Evolutionary conservation across 345 rosid genomes (phyloP).

Genomic region (Chamaenerion angustifolium): DNA sequence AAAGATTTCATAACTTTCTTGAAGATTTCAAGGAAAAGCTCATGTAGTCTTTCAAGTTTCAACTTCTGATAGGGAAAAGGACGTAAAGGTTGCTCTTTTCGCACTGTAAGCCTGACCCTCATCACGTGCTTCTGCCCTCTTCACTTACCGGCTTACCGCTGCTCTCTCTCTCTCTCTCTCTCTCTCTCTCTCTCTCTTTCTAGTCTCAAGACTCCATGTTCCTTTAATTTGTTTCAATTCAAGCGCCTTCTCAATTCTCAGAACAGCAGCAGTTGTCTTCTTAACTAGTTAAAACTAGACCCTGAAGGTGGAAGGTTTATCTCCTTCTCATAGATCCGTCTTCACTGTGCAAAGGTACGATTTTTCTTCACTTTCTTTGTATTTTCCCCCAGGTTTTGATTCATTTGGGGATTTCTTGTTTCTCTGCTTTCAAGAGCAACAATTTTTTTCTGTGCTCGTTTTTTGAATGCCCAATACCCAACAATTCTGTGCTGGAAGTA

Average conservation of each 20-base stretch:
- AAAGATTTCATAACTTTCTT: too few species aligned
- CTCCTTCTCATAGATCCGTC: constrained; percentile 26
- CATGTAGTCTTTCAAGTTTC: constrained; percentile 7
- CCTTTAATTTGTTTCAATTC: constrained; percentile 7
- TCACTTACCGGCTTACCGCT: constrained; percentile 6
- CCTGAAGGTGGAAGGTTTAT: background rate
- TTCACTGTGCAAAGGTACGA: constrained; percentile 20
- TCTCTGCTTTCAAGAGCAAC: too few species aligned
- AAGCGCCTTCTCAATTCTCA: constrained; percentile 4
- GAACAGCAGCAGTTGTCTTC: too few species aligned
- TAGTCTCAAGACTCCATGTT: background rate
- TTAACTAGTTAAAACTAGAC: too few species aligned
- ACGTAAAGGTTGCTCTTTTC: background rate
- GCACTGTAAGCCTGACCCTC: constrained; percentile 19
- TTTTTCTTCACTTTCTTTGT: constrained; percentile 6
- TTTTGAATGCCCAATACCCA: too few species aligned
- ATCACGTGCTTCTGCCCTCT: constrained; percentile 41
- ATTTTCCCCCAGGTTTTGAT: background rate
- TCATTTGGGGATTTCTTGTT: background rate
- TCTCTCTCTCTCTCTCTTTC: constrained; percentile 5
- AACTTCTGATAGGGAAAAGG: constrained; percentile 6
- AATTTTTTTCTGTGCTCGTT: too few species aligned
- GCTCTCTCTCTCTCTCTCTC: constrained; percentile 7
- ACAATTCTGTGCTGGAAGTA: background rate
- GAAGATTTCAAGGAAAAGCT: too few species aligned